These are phyloP conservation scores for Amaranthus tricolor DNA, from an alignment of 179 eudicot species.

Conservation along the genomic window DNA sequence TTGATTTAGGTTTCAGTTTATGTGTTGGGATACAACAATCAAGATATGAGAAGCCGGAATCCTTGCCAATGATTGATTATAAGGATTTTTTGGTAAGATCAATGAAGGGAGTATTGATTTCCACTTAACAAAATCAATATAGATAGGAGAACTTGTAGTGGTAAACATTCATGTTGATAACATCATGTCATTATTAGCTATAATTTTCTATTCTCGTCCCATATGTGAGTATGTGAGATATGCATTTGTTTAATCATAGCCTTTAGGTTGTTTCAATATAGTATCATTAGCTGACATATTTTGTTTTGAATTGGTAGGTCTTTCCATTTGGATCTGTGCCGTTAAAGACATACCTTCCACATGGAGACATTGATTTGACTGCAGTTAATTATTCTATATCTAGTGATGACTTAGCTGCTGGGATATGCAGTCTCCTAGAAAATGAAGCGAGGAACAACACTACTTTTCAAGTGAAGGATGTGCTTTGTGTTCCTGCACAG, in stretches of 20 bases:
- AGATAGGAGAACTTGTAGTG: background rate
- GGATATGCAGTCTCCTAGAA: conserved; percentile 31
- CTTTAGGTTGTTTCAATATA: background rate
- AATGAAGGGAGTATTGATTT: background rate
- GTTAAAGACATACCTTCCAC: conserved; percentile 50
- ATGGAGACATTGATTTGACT: conserved; percentile 52
- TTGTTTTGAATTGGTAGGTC: conserved; percentile 31
- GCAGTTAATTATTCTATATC: conserved; percentile 26
- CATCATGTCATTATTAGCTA: background rate
- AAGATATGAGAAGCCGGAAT: background rate
- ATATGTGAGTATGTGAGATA: background rate
- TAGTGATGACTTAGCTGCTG: conserved; percentile 31
- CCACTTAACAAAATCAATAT: background rate
- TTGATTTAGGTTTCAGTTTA: too few species aligned
- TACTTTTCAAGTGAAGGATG: conserved; percentile 35
- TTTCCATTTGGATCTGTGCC: conserved; percentile 54
- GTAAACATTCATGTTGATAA: background rate
- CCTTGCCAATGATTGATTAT: background rate
- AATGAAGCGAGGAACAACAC: conserved; percentile 28
- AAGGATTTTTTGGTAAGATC: background rate
- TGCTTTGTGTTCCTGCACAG: conserved; percentile 48
- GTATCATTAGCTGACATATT: conserved; percentile 2
- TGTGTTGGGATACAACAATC: background rate
- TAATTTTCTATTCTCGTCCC: conserved; percentile 8
- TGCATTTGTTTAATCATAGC: background rate